These are phyloP conservation scores for Penicillium canariense DNA, from an alignment of 495 filamentous ascomycete genomes.

Conservation along the genomic window DNA sequence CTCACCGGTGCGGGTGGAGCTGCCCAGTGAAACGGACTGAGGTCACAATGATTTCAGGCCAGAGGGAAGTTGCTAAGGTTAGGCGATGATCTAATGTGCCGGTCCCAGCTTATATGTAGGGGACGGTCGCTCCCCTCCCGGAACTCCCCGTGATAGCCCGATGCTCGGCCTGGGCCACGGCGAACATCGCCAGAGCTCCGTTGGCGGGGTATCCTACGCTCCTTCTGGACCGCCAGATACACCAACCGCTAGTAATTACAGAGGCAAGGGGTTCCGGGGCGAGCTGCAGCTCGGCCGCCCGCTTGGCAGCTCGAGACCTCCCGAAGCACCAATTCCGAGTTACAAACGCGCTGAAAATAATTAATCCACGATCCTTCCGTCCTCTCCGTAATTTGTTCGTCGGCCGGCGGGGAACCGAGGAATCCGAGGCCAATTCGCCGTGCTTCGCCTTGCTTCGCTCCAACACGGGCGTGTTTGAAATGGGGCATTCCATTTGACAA, in stretches of 20 bases:
- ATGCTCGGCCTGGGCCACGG: background rate
- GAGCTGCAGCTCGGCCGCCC: background rate
- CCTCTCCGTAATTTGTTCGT: conserved; percentile 44
- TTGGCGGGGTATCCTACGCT: background rate
- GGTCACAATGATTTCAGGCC: conserved; percentile 31
- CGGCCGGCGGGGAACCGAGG: conserved; percentile 28
- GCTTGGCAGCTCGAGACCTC: background rate
- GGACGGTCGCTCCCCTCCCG: background rate
- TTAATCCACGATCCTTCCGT: conserved; percentile 19
- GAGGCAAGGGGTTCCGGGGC: background rate
- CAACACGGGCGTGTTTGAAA: conserved; percentile 3
- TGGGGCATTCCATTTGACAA: background rate
- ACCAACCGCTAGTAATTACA: too few relatives aligned
- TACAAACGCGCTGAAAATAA: conserved; percentile 11
- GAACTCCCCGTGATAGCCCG: conserved; percentile 9
- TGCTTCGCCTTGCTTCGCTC: conserved; percentile 27
- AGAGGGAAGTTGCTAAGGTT: too few relatives aligned
- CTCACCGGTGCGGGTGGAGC: conserved; percentile 26
- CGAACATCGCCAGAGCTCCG: background rate
- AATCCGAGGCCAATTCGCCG: conserved; percentile 31
- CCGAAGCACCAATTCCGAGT: background rate
- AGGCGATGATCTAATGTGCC: conserved; percentile 1
- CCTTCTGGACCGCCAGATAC: too few relatives aligned
- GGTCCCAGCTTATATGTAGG: too few relatives aligned
- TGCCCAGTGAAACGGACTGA: conserved; percentile 17